Evolutionary conservation across 2,329 filamentous ascomycete genomes (phyloP), one percentile per base, ranked within the genome.

Genomic region (Geoglossum cookeanum): DNA sequence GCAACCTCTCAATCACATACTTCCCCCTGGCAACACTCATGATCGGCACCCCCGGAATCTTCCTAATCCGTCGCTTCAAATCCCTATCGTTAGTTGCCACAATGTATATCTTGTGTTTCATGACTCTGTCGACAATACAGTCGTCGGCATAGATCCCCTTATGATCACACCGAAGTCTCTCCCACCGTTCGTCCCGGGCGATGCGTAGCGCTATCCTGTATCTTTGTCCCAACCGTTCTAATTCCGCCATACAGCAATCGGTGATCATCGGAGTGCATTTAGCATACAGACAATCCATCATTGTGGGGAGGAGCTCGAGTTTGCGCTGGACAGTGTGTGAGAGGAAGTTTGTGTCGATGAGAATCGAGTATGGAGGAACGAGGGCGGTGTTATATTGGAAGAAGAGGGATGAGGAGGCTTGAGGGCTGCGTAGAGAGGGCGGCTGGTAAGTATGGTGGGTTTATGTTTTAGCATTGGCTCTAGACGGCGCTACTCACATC

Each of bases 211-310:
- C 90, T 57, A 97, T 81, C 6, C 90, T 75, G 72, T 95, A 98
- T 67, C 92, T 92, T 2, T 81, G 80, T 0, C 91, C 90, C 8
- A 96, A 76, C 68, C 94, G 94, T 68, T 95, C 89, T 61, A 96
- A 71, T 69, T 95, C 89, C 57, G 83, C 84, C 78, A 90, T 83
- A 63, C 83, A 83, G 72, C 85, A 90, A 62, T 80, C 79, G 1
- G 89, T 95, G 62, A 97, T 89, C 62, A 92, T 84, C 17, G 89
- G 88, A 27, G 83, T 87, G 68, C 87, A 92, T 65, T 94, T 94
- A 17, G 91, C 91, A 68, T 90, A 94, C 3, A 98, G 77, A 57
- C 87, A 85, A 69, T 96, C 89, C 87, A 96, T 95, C 75, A 96
- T 87, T 2, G 84, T 83, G 60, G 91, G 84, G 22, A 94, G 77